phyloP scores from a whole-genome alignment of 257 asterid species.

The Plectranthus barbatus region DNA sequence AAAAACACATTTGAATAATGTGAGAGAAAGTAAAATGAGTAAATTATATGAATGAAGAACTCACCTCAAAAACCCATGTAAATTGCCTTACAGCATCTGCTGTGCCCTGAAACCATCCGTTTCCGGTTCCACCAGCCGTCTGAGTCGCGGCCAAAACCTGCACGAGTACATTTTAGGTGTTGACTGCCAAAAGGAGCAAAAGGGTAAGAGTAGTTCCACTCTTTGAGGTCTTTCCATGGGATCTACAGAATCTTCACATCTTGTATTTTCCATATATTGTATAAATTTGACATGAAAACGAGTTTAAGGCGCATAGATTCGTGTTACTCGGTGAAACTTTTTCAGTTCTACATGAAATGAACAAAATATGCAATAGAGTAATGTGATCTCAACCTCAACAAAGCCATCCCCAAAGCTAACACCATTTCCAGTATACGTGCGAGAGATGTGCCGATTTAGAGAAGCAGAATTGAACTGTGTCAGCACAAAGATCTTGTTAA shows the following conservation, averaged over 20 bases:
- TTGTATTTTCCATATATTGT: not conserved
- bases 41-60: not conserved
- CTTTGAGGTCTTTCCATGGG: not conserved
- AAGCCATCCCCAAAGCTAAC: conserved; percentile 83
- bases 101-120: conserved; percentile 89
- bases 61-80: conserved; percentile 83
- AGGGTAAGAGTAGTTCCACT: not conserved
- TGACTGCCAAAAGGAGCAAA: not conserved
- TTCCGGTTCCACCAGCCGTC: conserved; percentile 83
- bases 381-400: conserved; percentile 58
- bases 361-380: not conserved
- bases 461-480: conserved; percentile 94
- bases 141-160: conserved; percentile 96
- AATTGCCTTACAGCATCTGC: conserved; percentile 98
- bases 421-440: conserved; percentile 89
- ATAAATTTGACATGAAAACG: not conserved
- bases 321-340: no score
- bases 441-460: conserved; percentile 86
- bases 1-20: no score
- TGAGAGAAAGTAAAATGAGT: not conserved
- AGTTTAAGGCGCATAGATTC: not conserved
- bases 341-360: not conserved
- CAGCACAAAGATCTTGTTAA: conserved; percentile 86
- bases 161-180: not conserved
- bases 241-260: not conserved